Evolutionary conservation across 805 yeast species (phyloP), one percentile per base, ranked within the genome.

Genomic region (Blastobotrys americana): DNA sequence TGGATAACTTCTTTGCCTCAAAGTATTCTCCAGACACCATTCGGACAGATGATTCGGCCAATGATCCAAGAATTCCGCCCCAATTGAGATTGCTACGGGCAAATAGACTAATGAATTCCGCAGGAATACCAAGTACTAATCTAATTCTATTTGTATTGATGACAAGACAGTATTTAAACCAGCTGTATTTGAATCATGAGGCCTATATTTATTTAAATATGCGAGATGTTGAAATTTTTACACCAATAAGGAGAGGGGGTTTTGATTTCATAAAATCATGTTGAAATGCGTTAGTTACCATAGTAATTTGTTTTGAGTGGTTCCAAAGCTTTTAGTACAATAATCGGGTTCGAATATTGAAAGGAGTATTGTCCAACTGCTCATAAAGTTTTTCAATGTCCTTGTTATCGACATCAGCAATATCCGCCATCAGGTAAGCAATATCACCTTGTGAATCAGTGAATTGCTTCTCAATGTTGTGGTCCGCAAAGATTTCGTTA

Each of bases 341-440:
- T 59, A 93, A 73, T 67, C 98, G 84, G 57, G 95, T 88, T 46
- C 84, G 80, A 59, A 93, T 84, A 68, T 84, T 87, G 76, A 82
- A 87, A 36, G 90, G 88, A 39, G 97, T 90, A 61, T 78, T 77
- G 67, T 84, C 94, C 58, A 93, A 77, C 65, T 84, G 83, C 60
- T 84, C 84, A 66, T 89, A 82, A 53, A 93, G 76, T 20, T 78
- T 70, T 68, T 84, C 87, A 69, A 93, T 87, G 62, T 88, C 96
- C 52, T 79, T 78, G 49, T 73, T 71, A 56, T 81, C 77, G 43
- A 90, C 97, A 53, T 84, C 84, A 34, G 93, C 77, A 59, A 93
- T 86, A 69, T 93, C 98, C 34, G 97, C 97, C 95, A 93, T 89
- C 67, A 93, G 76, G 70, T 93, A 93, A 47, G 98, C 98, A 60